These are phyloP conservation scores for Trametes pubescens DNA, from an alignment of 1,284 basidiomycete species.

Conservation along the genomic window DNA sequence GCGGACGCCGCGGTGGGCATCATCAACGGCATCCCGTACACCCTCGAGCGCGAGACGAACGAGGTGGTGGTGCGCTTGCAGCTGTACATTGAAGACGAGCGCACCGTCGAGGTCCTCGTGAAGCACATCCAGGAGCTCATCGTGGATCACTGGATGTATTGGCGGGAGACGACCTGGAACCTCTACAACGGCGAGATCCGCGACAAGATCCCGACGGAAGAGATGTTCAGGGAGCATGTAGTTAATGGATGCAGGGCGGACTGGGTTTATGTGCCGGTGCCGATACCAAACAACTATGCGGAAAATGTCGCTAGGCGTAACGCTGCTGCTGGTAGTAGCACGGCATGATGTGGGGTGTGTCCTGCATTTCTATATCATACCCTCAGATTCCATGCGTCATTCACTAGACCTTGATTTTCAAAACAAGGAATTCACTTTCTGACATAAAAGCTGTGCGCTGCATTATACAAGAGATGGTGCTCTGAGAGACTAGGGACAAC, in stretches of 20 bases:
- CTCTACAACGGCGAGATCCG: slow-evolving; percentile 50
- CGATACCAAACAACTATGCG: background rate
- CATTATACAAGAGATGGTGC: slow-evolving; percentile 22
- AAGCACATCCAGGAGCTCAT: slow-evolving; percentile 81
- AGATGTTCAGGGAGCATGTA: slow-evolving; percentile 47
- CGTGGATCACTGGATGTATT: slow-evolving; percentile 75
- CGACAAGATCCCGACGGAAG: slow-evolving; percentile 46
- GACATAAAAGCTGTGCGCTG: slow-evolving; percentile 12
- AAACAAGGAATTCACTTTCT: background rate
- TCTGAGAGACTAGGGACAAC: slow-evolving; percentile 16
- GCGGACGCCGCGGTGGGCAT: slow-evolving; percentile 58
- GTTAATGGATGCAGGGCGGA: slow-evolving; percentile 41
- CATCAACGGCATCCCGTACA: slow-evolving; percentile 59
- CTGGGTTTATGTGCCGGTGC: slow-evolving; percentile 7
- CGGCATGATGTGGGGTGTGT: background rate
- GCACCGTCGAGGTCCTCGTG: slow-evolving; percentile 80
- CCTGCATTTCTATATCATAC: background rate
- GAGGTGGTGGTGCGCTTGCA: slow-evolving; percentile 61
- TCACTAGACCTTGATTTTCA: too few species aligned
- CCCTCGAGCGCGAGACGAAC: slow-evolving; percentile 66
- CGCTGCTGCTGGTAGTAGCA: slow-evolving; percentile 4
- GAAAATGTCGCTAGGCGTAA: background rate
- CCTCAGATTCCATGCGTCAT: too few species aligned
- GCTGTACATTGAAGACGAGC: slow-evolving; percentile 81
- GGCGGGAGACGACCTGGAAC: slow-evolving; percentile 58